Evolutionary conservation across 1,284 basidiomycete genomes (phyloP), one percentile per base, ranked within the genome.

Genomic region (Puccinia brachypodii): DNA sequence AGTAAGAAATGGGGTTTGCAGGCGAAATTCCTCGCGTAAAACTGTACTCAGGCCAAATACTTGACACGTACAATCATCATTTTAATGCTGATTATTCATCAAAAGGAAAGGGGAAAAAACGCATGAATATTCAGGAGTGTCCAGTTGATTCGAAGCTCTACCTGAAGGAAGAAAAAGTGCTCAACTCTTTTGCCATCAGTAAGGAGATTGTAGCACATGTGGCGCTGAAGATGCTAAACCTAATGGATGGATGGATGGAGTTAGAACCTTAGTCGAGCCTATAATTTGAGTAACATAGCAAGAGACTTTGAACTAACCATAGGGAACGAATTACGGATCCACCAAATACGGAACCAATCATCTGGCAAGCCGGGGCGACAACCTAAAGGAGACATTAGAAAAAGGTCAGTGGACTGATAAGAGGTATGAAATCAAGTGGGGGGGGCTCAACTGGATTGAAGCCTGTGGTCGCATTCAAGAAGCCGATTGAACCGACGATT

Each of bases 311-410:
- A 50, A 75, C 28, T 50, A 13, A 82, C 80, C 80, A 82, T 40
- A 82, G 50, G 22, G 80, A 82, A n/a, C 80, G 72, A 53, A 82
- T 69, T 16, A 82, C 73, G 38, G 80, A 82, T 44, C 80, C 80
- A 58, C 80, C 80, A 71, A 75, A 82, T 0, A 82, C 64, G 13
- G 72, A 75, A 28, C 80, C 80, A 68, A 82, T 82, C 80, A 82
- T 82, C 36, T 82, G 80, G 36, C 80, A 82, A 31, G 80, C 80
- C n/a, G 80, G 80, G 19, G 80, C 80, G 28, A 82, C 80, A 19
- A 82, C 62, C 80, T 82, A 36, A 58, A 47, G 50, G 9, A 66
- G 14, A 47, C 11, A 64, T 42, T 11, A 44, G 8, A 31, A 40
- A 76, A 58, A 16, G 38, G 7, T 36, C 44, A 56, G n/a, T 53